Conservation (phyloP, 352 stramenopile species). For the Aphanomyces astaci region DNA sequence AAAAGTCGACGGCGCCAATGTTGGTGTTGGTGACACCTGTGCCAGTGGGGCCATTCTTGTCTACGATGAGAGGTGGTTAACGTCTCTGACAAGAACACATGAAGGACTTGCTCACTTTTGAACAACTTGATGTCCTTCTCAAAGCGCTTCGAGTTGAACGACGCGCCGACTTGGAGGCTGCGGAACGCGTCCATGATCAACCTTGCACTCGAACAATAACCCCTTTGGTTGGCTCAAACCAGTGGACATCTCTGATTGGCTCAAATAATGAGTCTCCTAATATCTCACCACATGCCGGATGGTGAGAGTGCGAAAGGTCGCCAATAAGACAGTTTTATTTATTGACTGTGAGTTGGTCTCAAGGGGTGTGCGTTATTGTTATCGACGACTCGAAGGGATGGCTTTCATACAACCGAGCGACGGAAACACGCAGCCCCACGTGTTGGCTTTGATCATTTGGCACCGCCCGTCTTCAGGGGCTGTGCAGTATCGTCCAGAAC, state of each 20-base stretch:
- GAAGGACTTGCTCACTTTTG: background rate
- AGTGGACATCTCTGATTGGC: background rate
- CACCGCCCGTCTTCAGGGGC: background rate
- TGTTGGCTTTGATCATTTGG: background rate
- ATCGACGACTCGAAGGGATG: no score
- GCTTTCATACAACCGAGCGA: background rate
- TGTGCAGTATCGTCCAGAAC: background rate
- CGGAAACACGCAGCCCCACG: constrained; percentile 12
- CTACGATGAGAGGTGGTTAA: background rate
- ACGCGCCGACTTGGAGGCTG: constrained; percentile 11
- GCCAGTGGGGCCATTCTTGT: background rate
- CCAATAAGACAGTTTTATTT: no score
- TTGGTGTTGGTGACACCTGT: background rate
- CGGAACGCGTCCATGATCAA: constrained; percentile 14
- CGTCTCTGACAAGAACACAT: background rate
- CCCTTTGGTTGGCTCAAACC: constrained; percentile 17
- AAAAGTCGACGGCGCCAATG: constrained; percentile 23
- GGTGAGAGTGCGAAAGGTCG: no score
- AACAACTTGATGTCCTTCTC: constrained; percentile 15
- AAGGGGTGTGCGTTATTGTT: no score
- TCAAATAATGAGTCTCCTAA: background rate
- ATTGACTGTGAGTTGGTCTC: no score
- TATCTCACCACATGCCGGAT: background rate
- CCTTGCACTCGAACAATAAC: background rate
- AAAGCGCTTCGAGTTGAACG: constrained; percentile 18